phyloP scores from a whole-genome alignment of 2,329 filamentous ascomycete species.

The Colletotrichum navitas region DNA sequence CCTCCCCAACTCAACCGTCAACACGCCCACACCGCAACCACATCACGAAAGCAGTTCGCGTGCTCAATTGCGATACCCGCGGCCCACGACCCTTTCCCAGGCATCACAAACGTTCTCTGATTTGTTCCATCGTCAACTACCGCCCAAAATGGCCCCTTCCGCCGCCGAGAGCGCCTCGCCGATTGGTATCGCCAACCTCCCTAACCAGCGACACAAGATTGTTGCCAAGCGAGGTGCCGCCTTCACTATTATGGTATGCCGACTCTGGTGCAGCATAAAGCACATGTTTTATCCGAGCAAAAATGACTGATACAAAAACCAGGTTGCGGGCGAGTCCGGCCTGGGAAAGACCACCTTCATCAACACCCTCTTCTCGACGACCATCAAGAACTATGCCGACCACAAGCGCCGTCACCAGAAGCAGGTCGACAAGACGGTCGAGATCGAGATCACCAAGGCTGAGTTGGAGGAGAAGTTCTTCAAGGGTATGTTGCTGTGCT shows the following conservation, averaged over 20 bases:
- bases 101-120: conserved; percentile 38
- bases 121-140: conserved; percentile 41
- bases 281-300: neutral
- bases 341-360: conserved; percentile 99
- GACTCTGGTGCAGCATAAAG: conserved; percentile 9
- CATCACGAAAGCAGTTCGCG: conserved; percentile 43
- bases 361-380: conserved; percentile 99
- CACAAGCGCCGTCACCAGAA: conserved; percentile 99
- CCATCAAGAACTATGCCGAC: conserved; percentile 99
- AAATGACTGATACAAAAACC: conserved; percentile 32
- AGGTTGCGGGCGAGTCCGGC: conserved; percentile 98
- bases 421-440: conserved; percentile 99
- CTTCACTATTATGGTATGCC: conserved; percentile 96
- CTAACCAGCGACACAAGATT: conserved; percentile 82
- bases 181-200: conserved; percentile 81
- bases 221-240: conserved; percentile 89
- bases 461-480: conserved; percentile 99
- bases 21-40: conserved; percentile 42
- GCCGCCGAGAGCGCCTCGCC: conserved; percentile 72
- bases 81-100: conserved; percentile 34
- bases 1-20: conserved; percentile 41
- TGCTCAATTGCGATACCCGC: conserved; percentile 36
- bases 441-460: conserved; percentile 99
- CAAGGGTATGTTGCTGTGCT: conserved; percentile 78
- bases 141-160: conserved; percentile 67